Conservation (phyloP, 225 moss, liverwort and hornwort genomes). For the Polytrichum commune region DNA sequence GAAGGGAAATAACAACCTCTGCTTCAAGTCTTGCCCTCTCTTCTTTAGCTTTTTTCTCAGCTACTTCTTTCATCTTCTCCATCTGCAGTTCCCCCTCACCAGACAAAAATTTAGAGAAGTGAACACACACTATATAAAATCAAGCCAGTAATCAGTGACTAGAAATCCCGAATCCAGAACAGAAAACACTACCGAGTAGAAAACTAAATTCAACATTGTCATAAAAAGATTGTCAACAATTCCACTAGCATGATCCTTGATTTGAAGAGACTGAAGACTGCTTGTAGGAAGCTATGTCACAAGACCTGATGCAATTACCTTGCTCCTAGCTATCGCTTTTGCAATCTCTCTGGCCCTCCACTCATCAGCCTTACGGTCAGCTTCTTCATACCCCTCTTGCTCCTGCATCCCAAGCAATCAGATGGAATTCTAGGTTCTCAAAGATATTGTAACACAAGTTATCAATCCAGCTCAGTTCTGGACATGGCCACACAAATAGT, state of each 20-base stretch:
- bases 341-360: conserved; percentile 98
- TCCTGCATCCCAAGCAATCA: conserved; percentile 38
- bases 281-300: neutral
- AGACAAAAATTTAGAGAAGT: neutral
- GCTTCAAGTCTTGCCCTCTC: conserved; percentile 63
- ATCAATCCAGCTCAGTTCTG: neutral
- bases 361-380: conserved; percentile 84
- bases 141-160: no score
- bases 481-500: no score
- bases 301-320: conserved; percentile 30
- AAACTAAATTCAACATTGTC: no score
- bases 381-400: conserved; percentile 59
- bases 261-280: neutral
- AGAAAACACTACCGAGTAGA: no score
- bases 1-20: conserved; percentile 39
- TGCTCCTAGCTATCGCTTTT: conserved; percentile 74
- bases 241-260: neutral
- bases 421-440: no score
- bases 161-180: no score
- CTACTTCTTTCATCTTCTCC: conserved; percentile 88
- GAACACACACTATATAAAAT: no score
- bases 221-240: neutral
- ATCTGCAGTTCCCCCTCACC: conserved; percentile 46
- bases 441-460: neutral
- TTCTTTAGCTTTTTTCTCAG: conserved; percentile 80